Evolutionary conservation across 2,329 filamentous ascomycete genomes (phyloP).

Genomic region (Davidsoniella virescens): DNA sequence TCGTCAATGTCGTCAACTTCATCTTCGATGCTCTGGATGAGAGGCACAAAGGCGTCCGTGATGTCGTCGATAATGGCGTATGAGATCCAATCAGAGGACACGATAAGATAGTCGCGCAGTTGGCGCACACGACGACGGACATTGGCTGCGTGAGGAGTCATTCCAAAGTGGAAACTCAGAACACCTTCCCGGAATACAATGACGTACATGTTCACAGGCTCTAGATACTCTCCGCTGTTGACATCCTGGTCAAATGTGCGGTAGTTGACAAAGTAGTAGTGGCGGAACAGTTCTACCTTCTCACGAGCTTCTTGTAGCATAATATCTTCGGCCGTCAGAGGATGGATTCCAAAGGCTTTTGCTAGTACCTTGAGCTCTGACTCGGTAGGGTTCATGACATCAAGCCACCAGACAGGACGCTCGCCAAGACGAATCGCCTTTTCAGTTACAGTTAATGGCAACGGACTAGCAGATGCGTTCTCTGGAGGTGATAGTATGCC

Average conservation of each 20-base stretch:
- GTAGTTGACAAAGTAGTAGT: slow-evolving; percentile 99
- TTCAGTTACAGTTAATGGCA: slow-evolving; percentile 16
- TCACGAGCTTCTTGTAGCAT: slow-evolving; percentile 94
- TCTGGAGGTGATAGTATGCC: neutral
- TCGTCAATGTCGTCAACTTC: slow-evolving; percentile 97
- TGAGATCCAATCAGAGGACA: slow-evolving; percentile 94
- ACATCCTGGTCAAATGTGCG: slow-evolving; percentile 92
- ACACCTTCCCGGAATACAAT: slow-evolving; percentile 93
- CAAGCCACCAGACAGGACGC: slow-evolving; percentile 90
- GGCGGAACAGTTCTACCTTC: slow-evolving; percentile 91
- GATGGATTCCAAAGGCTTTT: slow-evolving; percentile 90
- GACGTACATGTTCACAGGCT: slow-evolving; percentile 94
- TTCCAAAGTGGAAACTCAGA: slow-evolving; percentile 91
- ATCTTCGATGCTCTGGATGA: slow-evolving; percentile 85
- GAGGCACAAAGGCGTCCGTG: slow-evolving; percentile 83
- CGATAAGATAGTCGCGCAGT: slow-evolving; percentile 78
- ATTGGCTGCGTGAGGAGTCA: slow-evolving; percentile 90
- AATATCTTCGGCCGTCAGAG: slow-evolving; percentile 88
- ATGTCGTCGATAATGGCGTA: slow-evolving; percentile 98
- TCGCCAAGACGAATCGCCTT: slow-evolving; percentile 52
- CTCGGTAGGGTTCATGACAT: slow-evolving; percentile 80
- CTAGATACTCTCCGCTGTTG: slow-evolving; percentile 74
- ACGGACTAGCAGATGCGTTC: neutral
- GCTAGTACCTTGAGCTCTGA: slow-evolving; percentile 88
- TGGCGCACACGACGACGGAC: slow-evolving; percentile 87